Percentiles rank a stretch among this genome's conserved stretches.
phyloP scores from a whole-genome alignment of 768 basidiomycete species.

The Boletus pseudo-olivaceus region DNA sequence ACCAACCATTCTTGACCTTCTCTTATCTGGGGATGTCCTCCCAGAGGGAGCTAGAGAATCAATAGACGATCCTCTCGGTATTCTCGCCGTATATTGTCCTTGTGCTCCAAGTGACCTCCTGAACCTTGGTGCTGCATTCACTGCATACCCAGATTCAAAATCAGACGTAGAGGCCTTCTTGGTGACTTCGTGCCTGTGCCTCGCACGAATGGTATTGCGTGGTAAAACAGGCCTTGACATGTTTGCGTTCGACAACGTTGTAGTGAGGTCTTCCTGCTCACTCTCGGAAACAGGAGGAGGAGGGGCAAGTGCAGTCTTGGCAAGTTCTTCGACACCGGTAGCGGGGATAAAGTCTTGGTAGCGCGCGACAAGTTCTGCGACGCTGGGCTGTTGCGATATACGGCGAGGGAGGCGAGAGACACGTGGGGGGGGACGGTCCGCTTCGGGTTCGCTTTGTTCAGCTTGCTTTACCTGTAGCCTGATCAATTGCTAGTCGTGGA shows the following conservation, averaged over 20 bases:
- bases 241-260: constrained; percentile 20
- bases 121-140: constrained; percentile 83
- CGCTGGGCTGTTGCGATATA: constrained; percentile 52
- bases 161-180: constrained; percentile 72
- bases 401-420: constrained; percentile 65
- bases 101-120: constrained; percentile 43
- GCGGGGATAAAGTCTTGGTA: constrained; percentile 77
- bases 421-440: constrained; percentile 28
- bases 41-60: constrained; percentile 65
- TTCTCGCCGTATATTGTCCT: constrained; percentile 45
- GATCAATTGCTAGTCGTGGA: constrained; percentile 9
- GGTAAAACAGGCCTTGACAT: constrained; percentile 22
- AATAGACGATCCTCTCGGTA: constrained; percentile 41
- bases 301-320: constrained; percentile 67
- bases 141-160: constrained; percentile 88
- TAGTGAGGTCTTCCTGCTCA: constrained; percentile 59
- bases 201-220: constrained; percentile 42
- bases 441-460: constrained; percentile 21
- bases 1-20: constrained; percentile 33
- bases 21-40: constrained; percentile 73
- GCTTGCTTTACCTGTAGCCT: constrained; percentile 17
- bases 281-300: constrained; percentile 69
- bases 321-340: constrained; percentile 66
- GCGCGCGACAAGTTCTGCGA: constrained; percentile 82
- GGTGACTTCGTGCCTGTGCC: constrained; percentile 44